Evolutionary conservation across 768 basidiomycete species (phyloP).

Genomic region (Mycena latifolia): DNA sequence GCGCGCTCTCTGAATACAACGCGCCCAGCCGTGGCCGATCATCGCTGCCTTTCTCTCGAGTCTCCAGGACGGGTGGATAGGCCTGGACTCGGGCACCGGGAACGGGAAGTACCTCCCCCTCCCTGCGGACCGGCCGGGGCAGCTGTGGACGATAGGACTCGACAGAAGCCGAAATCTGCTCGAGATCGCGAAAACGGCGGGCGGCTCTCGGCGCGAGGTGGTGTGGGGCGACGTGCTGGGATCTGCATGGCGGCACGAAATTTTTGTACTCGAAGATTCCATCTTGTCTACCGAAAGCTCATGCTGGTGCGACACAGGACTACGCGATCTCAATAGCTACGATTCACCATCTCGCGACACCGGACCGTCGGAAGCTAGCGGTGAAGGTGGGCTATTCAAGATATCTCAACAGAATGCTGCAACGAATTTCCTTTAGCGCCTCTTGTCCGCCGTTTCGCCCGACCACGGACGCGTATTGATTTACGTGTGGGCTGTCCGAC

Average conservation of each 20-base stretch:
- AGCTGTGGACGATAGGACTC: slow-evolving; percentile 82
- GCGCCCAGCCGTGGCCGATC: slow-evolving; percentile 87
- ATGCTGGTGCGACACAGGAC: slow-evolving; percentile 19
- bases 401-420: not conserved
- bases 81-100: slow-evolving; percentile 95
- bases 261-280: slow-evolving; percentile 67
- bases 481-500: slow-evolving; percentile 98
- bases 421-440: slow-evolving; percentile 53
- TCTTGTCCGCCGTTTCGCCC: slow-evolving; percentile 75
- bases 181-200: slow-evolving; percentile 77
- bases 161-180: slow-evolving; percentile 87
- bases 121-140: slow-evolving; percentile 69
- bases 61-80: slow-evolving; percentile 83
- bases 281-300: not conserved
- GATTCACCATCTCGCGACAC: slow-evolving; percentile 93
- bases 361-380: slow-evolving; percentile 75
- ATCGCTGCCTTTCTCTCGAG: slow-evolving; percentile 80
- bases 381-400: slow-evolving; percentile 70
- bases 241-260: slow-evolving; percentile 78
- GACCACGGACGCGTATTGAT: slow-evolving; percentile 84
- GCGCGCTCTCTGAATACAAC: slow-evolving; percentile 3
- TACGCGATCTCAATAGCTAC: slow-evolving; percentile 91
- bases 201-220: slow-evolving; percentile 73
- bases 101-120: slow-evolving; percentile 97
- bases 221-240: slow-evolving; percentile 85